These are phyloP conservation scores for Lipomyces oligophaga DNA, from an alignment of 805 yeast species.

Conservation along the genomic window DNA sequence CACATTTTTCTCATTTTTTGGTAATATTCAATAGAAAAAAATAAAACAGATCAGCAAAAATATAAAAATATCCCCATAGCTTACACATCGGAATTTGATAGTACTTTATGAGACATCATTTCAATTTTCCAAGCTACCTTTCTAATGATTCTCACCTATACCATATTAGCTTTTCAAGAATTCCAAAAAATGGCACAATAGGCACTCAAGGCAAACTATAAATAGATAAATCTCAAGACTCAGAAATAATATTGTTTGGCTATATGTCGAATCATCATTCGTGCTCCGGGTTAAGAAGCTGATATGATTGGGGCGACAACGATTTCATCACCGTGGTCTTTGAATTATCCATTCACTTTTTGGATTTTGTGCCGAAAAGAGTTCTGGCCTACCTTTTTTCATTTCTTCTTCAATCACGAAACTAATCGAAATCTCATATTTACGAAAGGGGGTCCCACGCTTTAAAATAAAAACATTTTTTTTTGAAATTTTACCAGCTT, in stretches of 20 bases:
- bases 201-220: background rate
- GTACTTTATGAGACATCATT: conserved; percentile 13
- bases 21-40: too few relatives aligned
- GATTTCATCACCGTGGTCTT: too few relatives aligned
- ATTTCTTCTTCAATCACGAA: too few relatives aligned
- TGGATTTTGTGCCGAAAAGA: too few relatives aligned
- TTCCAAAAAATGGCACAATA: background rate
- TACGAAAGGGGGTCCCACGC: too few relatives aligned
- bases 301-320: conserved; percentile 33
- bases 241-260: conserved; percentile 28
- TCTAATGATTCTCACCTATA: background rate
- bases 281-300: conserved; percentile 21
- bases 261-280: conserved; percentile 30
- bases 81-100: conserved; percentile 23
- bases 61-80: conserved; percentile 4
- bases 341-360: too few relatives aligned
- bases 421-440: too few relatives aligned
- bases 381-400: too few relatives aligned
- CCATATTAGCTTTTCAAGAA: background rate
- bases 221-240: background rate
- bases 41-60: background rate
- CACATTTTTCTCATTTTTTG: background rate
- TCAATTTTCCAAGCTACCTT: background rate
- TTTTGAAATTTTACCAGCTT: too few relatives aligned
- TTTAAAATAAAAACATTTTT: too few relatives aligned